Percentiles rank a stretch among this genome's conserved stretches.
phyloP scores from a whole-genome alignment of 352 stramenopile species.

The Globisporangium uncinulatum region DNA sequence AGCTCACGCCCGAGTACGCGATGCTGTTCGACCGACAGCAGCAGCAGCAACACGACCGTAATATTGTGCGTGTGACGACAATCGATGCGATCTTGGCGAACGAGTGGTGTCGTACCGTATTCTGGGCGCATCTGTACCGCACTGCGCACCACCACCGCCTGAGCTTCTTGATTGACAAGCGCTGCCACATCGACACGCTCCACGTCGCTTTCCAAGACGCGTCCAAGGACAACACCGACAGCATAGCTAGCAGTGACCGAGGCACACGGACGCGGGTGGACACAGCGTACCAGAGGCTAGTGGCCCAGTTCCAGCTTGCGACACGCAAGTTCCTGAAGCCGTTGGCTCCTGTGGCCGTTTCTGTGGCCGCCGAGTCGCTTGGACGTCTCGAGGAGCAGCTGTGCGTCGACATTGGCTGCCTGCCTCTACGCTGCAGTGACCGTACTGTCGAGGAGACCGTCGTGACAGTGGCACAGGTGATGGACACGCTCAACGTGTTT shows the following conservation, averaged over 20 bases:
- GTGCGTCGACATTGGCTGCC: conserved; percentile 9
- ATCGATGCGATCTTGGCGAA: conserved; percentile 57
- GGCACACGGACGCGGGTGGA: neutral
- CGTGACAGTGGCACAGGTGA: conserved; percentile 11
- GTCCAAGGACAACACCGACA: neutral
- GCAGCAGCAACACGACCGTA: conserved; percentile 8
- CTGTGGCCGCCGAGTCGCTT: conserved; percentile 13
- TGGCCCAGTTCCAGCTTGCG: conserved; percentile 18
- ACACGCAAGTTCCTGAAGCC: conserved; percentile 22
- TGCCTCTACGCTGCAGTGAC: conserved; percentile 6
- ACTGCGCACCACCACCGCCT: conserved; percentile 42
- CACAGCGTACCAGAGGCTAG: conserved; percentile 3
- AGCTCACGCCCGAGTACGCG: conserved; percentile 24
- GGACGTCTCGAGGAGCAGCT: conserved; percentile 27
- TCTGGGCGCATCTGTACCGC: conserved; percentile 68
- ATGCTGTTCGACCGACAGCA: conserved; percentile 14
- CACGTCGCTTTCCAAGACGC: conserved; percentile 10
- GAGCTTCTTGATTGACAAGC: conserved; percentile 55
- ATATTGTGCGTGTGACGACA: conserved; percentile 18
- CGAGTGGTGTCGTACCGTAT: conserved; percentile 64
- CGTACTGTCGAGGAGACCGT: conserved; percentile 5
- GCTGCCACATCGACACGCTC: conserved; percentile 42
- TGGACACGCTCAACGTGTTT: conserved; percentile 35
- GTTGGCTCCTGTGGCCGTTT: conserved; percentile 14
- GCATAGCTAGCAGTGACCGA: neutral